Evolutionary conservation across 345 rosid species (phyloP), one percentile per base, ranked within the genome.

Genomic region (Conringia planisiliqua): DNA sequence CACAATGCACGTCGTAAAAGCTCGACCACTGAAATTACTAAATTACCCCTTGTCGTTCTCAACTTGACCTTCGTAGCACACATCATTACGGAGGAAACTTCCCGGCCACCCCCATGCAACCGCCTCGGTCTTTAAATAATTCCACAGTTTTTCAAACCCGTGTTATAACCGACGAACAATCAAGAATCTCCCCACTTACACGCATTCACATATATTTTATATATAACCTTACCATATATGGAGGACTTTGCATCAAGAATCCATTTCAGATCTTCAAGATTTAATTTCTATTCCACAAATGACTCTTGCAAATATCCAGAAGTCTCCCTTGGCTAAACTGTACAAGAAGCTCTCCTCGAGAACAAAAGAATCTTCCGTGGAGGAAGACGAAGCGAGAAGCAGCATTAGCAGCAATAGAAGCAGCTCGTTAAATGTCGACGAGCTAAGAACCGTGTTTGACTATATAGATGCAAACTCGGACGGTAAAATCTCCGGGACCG

Each of bases 401-500:
- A 62, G 62, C 67, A 74, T 24, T 3, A 55, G 26, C 39, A 69
- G 71, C 18, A 42, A 18, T 27, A 38, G 47, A 29, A n/a, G 70
- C n/a, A 61, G 64, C 17, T 72, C 70, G 10, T 62, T 77, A 30
- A 69, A 68, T 2, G 2, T 76, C 0, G 33, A 76, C 18, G 82
- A 79, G 57, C 64, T 84, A 40, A 57, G 71, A 66, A 29, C 47
- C 12, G 88, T 84, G 20, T 89, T 87, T 74, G 62, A 81, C 14
- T 84, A 79, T 67, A 83, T 87, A 2, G 95, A 89, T 17, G 72
- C 83, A 18, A 81, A 89, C 62, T 64, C 83, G 0, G 95, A 87
- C 71, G 92, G 90, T 32, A 82, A 73, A 58, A 82, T 89, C 66
- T 85, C 96, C 1, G 74, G 89, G 0, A 56, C 58, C 1, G 96